Evolutionary conservation across 441 rosid genomes (phyloP).

Genomic region (Pelargonium myrrhifolium): DNA sequence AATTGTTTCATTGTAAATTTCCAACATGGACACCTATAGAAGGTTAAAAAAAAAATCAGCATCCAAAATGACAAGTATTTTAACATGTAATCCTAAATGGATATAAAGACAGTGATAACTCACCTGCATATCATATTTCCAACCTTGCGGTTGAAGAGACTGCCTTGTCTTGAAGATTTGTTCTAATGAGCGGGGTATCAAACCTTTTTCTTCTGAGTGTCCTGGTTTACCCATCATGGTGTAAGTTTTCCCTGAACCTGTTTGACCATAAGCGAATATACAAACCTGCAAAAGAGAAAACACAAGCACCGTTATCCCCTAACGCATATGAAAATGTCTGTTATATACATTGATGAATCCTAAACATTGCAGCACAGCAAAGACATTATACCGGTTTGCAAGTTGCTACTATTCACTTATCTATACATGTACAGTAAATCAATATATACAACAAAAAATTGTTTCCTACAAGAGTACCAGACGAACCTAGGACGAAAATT

Average conservation of each 20-base stretch:
- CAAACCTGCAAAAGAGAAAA: constrained; percentile 17
- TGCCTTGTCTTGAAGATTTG: constrained; percentile 26
- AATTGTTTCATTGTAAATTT: constrained; percentile 14
- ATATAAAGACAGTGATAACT: neutral
- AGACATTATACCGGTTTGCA: no score
- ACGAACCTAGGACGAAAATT: no score
- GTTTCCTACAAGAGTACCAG: neutral
- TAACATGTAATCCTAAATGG: neutral
- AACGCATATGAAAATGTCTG: neutral
- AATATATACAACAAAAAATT: neutral
- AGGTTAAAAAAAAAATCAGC: neutral
- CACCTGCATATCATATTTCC: constrained; percentile 26
- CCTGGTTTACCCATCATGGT: constrained; percentile 27
- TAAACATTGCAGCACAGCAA: no score
- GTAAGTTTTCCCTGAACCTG: constrained; percentile 26
- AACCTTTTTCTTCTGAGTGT: constrained; percentile 18
- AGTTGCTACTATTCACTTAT: no score
- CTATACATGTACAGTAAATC: neutral
- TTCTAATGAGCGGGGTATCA: constrained; percentile 24
- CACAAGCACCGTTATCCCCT: neutral
- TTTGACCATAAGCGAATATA: constrained; percentile 27
- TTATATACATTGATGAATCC: neutral
- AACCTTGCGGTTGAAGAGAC: constrained; percentile 20
- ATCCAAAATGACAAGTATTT: neutral
- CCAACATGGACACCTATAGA: constrained; percentile 26